These are phyloP conservation scores for Tarenaya hassleriana DNA, from an alignment of 345 rosid species.

Conservation along the genomic window DNA sequence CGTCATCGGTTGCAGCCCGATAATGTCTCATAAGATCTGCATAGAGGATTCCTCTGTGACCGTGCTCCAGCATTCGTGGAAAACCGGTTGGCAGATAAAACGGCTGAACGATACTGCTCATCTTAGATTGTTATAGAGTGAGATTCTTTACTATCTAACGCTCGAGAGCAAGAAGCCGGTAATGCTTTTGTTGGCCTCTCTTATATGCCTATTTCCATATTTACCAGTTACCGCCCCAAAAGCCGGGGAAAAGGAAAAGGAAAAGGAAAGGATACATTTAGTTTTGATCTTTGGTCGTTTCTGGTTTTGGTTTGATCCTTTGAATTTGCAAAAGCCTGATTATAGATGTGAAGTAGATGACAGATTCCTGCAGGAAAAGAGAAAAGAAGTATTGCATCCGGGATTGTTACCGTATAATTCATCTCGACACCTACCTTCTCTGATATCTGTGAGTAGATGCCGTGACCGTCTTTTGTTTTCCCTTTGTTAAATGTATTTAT, in stretches of 20 bases:
- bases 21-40: slow-evolving; percentile 63
- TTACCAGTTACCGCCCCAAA: slow-evolving; percentile 21
- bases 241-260: not conserved
- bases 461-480: too few species aligned
- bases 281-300: slow-evolving; percentile 26
- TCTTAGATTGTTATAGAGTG: slow-evolving; percentile 69
- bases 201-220: slow-evolving; percentile 23
- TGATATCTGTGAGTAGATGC: too few species aligned
- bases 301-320: slow-evolving; percentile 27
- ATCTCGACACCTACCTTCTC: too few species aligned
- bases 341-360: too few species aligned
- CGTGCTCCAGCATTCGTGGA: slow-evolving; percentile 74
- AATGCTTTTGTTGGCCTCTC: slow-evolving; percentile 10
- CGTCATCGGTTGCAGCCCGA: slow-evolving; percentile 72
- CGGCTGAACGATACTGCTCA: slow-evolving; percentile 80
- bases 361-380: too few species aligned
- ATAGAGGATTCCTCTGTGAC: slow-evolving; percentile 90
- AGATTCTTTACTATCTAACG: slow-evolving; percentile 4
- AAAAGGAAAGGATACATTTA: slow-evolving; percentile 18
- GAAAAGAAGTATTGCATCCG: too few species aligned
- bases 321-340: slow-evolving; percentile 34
- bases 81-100: slow-evolving; percentile 90
- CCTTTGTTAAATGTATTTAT: too few species aligned
- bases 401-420: too few species aligned
- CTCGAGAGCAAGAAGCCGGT: too few species aligned